Conservation (phyloP, 2,329 filamentous ascomycete genomes). For the Diaporthe aspalathi region DNA sequence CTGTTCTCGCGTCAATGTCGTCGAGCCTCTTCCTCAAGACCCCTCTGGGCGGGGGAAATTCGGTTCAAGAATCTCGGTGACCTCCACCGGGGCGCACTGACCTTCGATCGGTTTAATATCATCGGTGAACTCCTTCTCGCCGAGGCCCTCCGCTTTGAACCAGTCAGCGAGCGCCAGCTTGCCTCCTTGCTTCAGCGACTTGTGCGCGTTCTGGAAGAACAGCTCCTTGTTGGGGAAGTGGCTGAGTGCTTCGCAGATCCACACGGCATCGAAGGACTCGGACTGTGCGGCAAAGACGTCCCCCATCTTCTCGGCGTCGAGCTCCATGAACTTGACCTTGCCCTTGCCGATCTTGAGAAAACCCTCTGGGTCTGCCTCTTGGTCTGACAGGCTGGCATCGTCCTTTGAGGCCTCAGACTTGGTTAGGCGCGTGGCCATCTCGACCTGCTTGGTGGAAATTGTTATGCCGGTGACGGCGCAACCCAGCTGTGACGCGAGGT, state of each 20-base stretch:
- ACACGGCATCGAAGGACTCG: constrained; percentile 65
- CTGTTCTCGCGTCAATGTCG: constrained; percentile 46
- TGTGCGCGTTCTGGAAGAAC: constrained; percentile 66
- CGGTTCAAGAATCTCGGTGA: neutral
- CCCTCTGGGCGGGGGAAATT: neutral
- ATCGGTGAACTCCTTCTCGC: constrained; percentile 55
- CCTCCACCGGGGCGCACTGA: constrained; percentile 42
- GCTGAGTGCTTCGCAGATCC: constrained; percentile 72
- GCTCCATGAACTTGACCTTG: constrained; percentile 65
- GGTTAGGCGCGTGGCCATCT: constrained; percentile 66
- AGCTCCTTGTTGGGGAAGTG: constrained; percentile 69
- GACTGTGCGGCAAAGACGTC: constrained; percentile 57
- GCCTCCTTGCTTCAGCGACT: constrained; percentile 60
- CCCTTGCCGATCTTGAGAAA: constrained; percentile 57
- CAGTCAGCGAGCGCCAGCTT: constrained; percentile 70
- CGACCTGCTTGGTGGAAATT: constrained; percentile 69
- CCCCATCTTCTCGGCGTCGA: constrained; percentile 71
- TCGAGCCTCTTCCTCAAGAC: neutral
- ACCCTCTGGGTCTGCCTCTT: constrained; percentile 45
- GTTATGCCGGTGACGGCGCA: constrained; percentile 70
- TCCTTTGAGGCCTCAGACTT: constrained; percentile 47
- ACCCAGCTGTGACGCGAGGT: constrained; percentile 62
- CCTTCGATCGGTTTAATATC: constrained; percentile 71
- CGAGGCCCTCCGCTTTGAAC: constrained; percentile 66
- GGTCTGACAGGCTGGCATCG: constrained; percentile 32